Conservation (phyloP, 192 early-diverging fungal species). For the Gamsiella multidivaricata region DNA sequence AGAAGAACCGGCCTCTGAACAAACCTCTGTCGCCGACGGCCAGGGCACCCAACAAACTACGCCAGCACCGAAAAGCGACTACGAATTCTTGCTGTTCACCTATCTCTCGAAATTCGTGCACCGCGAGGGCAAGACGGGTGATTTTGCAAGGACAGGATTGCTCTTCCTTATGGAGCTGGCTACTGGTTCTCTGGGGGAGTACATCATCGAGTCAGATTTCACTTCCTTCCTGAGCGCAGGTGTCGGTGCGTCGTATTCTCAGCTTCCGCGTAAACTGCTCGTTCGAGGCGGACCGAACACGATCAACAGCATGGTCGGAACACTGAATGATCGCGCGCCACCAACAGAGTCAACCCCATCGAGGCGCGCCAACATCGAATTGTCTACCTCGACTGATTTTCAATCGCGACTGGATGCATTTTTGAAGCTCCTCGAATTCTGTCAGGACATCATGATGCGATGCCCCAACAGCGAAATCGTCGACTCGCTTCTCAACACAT, state of each 20-base stretch:
- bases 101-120: slow-evolving; percentile 93
- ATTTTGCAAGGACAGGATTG: slow-evolving; percentile 87
- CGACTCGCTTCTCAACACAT: slow-evolving; percentile 66
- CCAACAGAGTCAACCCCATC: slow-evolving; percentile 45
- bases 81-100: slow-evolving; percentile 89
- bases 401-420: slow-evolving; percentile 75
- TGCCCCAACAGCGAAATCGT: slow-evolving; percentile 77
- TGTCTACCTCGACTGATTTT: slow-evolving; percentile 71
- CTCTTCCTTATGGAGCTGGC: slow-evolving; percentile 88
- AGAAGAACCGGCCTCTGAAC: slow-evolving; percentile 3
- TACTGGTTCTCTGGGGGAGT: slow-evolving; percentile 78
- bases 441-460: slow-evolving; percentile 75
- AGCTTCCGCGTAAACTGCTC: slow-evolving; percentile 82
- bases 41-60: slow-evolving; percentile 49
- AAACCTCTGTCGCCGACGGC: slow-evolving; percentile 25
- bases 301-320: slow-evolving; percentile 56
- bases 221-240: slow-evolving; percentile 84
- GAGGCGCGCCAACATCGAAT: slow-evolving; percentile 55
- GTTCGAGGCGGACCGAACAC: slow-evolving; percentile 60
- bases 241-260: slow-evolving; percentile 89
- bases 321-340: slow-evolving; percentile 51
- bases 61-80: slow-evolving; percentile 58
- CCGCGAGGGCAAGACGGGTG: slow-evolving; percentile 84
- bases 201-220: slow-evolving; percentile 87
- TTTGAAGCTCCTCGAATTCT: slow-evolving; percentile 75